Conservation (phyloP, 2,329 filamentous ascomycete species). For the Tolypocladium cylindrosporum region DNA sequence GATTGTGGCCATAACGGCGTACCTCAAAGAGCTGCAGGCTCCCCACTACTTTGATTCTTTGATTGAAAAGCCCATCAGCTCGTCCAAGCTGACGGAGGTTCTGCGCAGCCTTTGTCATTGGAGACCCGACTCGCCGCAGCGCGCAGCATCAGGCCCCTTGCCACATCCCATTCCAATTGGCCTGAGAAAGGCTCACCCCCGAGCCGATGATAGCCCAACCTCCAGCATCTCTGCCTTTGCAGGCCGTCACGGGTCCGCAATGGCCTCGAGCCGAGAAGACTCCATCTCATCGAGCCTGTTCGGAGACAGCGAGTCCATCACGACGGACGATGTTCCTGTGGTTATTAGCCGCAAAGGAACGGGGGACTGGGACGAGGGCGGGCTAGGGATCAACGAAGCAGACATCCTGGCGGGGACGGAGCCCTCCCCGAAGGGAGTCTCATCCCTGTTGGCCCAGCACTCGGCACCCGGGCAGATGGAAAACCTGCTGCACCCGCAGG, state of each 20-base stretch:
- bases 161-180: constrained; percentile 52
- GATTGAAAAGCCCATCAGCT: constrained; percentile 93
- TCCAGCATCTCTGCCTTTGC: constrained; percentile 66
- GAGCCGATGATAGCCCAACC: constrained; percentile 73
- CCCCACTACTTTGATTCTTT: constrained; percentile 93
- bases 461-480: constrained; percentile 57
- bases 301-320: constrained; percentile 72
- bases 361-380: constrained; percentile 71
- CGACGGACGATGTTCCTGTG: constrained; percentile 67
- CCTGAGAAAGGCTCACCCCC: constrained; percentile 53
- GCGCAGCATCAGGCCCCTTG: constrained; percentile 32
- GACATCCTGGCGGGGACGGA: constrained; percentile 26
- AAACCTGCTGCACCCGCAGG: constrained; percentile 50
- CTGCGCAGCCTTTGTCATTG: constrained; percentile 84
- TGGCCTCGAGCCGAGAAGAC: constrained; percentile 75
- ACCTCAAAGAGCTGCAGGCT: constrained; percentile 92
- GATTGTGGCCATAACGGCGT: constrained; percentile 92
- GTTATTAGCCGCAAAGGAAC: constrained; percentile 63
- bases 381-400: constrained; percentile 67
- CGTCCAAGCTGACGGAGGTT: constrained; percentile 81
- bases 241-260: constrained; percentile 61
- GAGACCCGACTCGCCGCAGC: constrained; percentile 60
- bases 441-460: constrained; percentile 47
- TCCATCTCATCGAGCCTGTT: constrained; percentile 84
- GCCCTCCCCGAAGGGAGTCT: constrained; percentile 31